Evolutionary conservation across 352 stramenopile species (phyloP).

Genomic region (Pythium rishiriense): DNA sequence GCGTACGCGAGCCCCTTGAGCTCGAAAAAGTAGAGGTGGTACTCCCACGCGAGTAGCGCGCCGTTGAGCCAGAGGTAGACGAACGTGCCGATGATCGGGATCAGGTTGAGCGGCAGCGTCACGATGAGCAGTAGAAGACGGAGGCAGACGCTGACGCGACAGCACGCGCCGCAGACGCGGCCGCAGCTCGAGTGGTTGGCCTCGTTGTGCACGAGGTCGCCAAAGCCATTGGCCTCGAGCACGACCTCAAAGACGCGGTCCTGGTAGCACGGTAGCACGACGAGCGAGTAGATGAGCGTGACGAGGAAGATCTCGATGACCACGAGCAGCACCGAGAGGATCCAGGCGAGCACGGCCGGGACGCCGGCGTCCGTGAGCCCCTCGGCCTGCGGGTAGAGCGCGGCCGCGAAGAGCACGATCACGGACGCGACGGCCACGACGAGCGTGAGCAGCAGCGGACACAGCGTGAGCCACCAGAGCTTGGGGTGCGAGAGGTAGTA

Average conservation of each 20-base stretch:
- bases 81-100: conserved; percentile 62
- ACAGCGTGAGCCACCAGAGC: conserved; percentile 57
- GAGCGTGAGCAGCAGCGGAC: conserved; percentile 58
- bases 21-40: conserved; percentile 79
- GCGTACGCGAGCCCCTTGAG: conserved; percentile 58
- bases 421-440: conserved; percentile 46
- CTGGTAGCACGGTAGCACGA: conserved; percentile 53
- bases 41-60: conserved; percentile 67
- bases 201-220: conserved; percentile 51
- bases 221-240: conserved; percentile 44
- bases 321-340: conserved; percentile 58
- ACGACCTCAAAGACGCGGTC: conserved; percentile 71
- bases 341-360: conserved; percentile 43
- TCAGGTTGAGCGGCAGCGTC: conserved; percentile 65
- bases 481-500: conserved; percentile 66
- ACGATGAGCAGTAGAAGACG: conserved; percentile 54
- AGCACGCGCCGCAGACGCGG: conserved; percentile 50
- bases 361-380: conserved; percentile 43
- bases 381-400: conserved; percentile 49
- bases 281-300: conserved; percentile 66
- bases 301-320: conserved; percentile 73
- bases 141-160: conserved; percentile 56
- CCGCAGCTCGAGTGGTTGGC: conserved; percentile 42
- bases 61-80: conserved; percentile 73
- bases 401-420: conserved; percentile 44